Evolutionary conservation across 164 flowering plant species (phyloP).

Genomic region (Piper longum): DNA sequence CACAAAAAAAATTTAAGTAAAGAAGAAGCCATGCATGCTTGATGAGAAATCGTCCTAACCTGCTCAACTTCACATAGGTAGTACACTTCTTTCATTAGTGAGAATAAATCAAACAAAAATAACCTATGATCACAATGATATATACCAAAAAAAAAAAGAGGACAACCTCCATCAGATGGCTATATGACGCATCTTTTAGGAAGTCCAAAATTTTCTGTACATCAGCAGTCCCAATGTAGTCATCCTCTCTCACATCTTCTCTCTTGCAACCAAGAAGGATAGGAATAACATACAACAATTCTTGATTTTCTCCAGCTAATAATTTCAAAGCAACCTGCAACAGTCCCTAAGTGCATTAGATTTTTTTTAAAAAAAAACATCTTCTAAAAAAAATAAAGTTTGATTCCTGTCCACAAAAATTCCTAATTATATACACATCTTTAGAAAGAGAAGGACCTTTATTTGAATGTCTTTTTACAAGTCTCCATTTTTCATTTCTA

Average conservation of each 20-base stretch:
- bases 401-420: no score
- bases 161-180: conserved; percentile 90
- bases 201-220: conserved; percentile 21
- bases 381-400: no score
- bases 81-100: background rate
- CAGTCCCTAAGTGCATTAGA: background rate
- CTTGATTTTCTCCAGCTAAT: conserved; percentile 57
- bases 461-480: no score
- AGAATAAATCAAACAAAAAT: background rate
- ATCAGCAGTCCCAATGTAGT: conserved; percentile 14
- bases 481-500: no score
- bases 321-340: conserved; percentile 64
- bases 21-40: no score
- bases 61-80: no score
- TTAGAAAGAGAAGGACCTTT: no score
- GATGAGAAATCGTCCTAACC: no score
- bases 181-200: conserved; percentile 62
- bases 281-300: conserved; percentile 43
- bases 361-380: no score
- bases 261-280: conserved; percentile 48
- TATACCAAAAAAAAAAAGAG: background rate
- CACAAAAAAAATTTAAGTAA: no score
- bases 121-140: background rate
- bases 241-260: conserved; percentile 22
- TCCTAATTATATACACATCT: no score